Base-by-base conservation (phyloP, 176 grass and related monocot species). In the Thinopyrum elongatum region DNA sequence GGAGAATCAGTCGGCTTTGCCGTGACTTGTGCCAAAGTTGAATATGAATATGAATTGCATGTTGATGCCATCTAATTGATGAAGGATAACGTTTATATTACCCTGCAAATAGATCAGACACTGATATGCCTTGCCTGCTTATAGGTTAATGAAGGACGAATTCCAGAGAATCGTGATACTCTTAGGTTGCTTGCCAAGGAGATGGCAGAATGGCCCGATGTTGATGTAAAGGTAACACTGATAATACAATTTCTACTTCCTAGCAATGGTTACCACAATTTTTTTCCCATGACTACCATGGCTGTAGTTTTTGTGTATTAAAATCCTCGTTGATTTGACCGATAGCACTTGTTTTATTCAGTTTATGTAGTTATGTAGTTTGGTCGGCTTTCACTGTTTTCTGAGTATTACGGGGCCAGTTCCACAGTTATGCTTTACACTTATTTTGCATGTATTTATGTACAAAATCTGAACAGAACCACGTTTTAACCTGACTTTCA, bases 181-280 rank as follows among this genome's bases (percentile, higher is more conserved):
- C 84, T 99, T 76, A 77, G 36, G 61, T 89, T 99, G 80, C 94
- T 99, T 89, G 87, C 94, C 46, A 99, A 94, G 80, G 94, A 94
- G 90, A 94, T 96, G 90, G 46, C 87, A 77, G 92, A 99, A 80
- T 99, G 97, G 94, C 94, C 94, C 2, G 87, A 99, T 70, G 16
- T 94, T 75, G 94, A 99, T 85, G 92, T 99, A 89, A 86, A 99
- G 92, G 94, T 99, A 92, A 84, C 22, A 76, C 27, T 22, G 47
- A 12, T 5, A 76, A 33, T 81, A 42, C 49, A 34, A 8, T 68
- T 77, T 91, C 28, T 31, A 38, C 36, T 84, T 77, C 34, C 12
- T 60, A 70, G 10, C 28, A 78, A 80, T 70, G 31, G 2, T 41
- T 29, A 58, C 4, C 30, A 29, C 10, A 41, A 30, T 30, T 69